Conservation (phyloP, 2,329 filamentous ascomycete species). For the Claviceps humidiphila region DNA sequence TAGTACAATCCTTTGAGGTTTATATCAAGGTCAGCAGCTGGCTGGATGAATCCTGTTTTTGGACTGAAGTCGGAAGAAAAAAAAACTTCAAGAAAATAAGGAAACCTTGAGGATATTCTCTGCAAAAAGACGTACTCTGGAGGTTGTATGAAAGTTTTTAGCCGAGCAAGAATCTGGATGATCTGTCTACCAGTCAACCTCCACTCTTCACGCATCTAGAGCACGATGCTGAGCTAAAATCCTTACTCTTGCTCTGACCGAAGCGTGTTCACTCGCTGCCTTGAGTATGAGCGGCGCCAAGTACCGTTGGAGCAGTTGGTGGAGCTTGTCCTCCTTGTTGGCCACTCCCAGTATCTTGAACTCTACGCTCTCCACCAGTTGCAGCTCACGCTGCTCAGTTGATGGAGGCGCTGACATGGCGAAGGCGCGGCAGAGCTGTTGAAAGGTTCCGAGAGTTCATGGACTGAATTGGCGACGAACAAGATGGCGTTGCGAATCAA, state of each 20-base stretch:
- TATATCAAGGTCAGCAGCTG: slow-evolving; percentile 1
- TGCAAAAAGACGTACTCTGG: slow-evolving; percentile 25
- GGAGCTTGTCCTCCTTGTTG: slow-evolving; percentile 71
- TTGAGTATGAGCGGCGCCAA: slow-evolving; percentile 76
- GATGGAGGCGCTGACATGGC: slow-evolving; percentile 23
- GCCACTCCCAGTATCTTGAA: slow-evolving; percentile 67
- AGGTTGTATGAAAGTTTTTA: slow-evolving; percentile 41
- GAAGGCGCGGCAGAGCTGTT: neutral
- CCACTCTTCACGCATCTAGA: neutral
- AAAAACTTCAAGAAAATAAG: neutral
- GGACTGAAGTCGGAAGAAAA: neutral
- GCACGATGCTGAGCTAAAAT: neutral
- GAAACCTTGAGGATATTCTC: neutral
- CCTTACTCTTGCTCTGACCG: slow-evolving; percentile 64
- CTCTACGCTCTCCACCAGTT: slow-evolving; percentile 74
- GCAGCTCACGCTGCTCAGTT: slow-evolving; percentile 59
- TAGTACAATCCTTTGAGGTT: slow-evolving; percentile 47
- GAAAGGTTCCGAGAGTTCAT: neutral
- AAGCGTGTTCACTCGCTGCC: slow-evolving; percentile 63
- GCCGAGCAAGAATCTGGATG: slow-evolving; percentile 35
- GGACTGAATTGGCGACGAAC: neutral
- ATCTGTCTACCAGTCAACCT: slow-evolving; percentile 24
- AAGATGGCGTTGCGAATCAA: neutral
- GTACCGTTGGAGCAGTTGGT: slow-evolving; percentile 64
- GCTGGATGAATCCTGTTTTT: neutral